Conservation (phyloP, 352 stramenopile species). For the Phytophthora gonapodyides region DNA sequence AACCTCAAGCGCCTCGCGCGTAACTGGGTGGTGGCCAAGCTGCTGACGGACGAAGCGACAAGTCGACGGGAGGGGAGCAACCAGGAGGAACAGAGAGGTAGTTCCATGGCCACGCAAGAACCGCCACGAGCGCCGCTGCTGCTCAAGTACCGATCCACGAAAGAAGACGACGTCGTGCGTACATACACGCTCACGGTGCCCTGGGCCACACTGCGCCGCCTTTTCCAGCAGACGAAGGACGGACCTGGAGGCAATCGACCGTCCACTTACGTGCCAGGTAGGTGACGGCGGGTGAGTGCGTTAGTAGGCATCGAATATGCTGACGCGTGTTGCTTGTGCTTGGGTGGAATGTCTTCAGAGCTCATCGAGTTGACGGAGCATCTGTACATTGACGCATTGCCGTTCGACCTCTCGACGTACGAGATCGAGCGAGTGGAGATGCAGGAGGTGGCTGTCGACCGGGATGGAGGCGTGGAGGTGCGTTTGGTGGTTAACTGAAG, state of each 20-base stretch:
- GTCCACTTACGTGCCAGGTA: constrained; percentile 38
- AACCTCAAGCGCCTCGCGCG: constrained; percentile 62
- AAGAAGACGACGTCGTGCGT: constrained; percentile 46
- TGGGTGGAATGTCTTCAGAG: constrained; percentile 29
- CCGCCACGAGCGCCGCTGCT: constrained; percentile 41
- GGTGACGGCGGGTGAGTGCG: neutral
- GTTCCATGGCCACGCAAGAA: constrained; percentile 15
- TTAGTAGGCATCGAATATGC: neutral
- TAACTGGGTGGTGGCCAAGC: constrained; percentile 48
- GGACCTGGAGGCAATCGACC: constrained; percentile 16
- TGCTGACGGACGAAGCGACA: constrained; percentile 29
- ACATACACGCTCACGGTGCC: constrained; percentile 69
- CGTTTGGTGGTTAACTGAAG: constrained; percentile 1
- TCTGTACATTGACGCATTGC: constrained; percentile 58
- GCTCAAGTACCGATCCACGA: constrained; percentile 53
- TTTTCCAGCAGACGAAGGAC: constrained; percentile 44
- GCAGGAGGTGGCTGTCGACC: constrained; percentile 48
- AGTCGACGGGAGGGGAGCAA: constrained; percentile 19
- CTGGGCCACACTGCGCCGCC: constrained; percentile 48
- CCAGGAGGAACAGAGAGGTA: constrained; percentile 12
- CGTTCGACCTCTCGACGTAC: constrained; percentile 57
- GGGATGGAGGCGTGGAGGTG: constrained; percentile 54
- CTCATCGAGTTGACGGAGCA: constrained; percentile 59
- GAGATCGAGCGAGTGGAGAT: constrained; percentile 54
- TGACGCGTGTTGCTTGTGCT: constrained; percentile 16